These are phyloP conservation scores for Cercospora sp. DNA, from an alignment of 2,329 filamentous ascomycete species.

Conservation along the genomic window DNA sequence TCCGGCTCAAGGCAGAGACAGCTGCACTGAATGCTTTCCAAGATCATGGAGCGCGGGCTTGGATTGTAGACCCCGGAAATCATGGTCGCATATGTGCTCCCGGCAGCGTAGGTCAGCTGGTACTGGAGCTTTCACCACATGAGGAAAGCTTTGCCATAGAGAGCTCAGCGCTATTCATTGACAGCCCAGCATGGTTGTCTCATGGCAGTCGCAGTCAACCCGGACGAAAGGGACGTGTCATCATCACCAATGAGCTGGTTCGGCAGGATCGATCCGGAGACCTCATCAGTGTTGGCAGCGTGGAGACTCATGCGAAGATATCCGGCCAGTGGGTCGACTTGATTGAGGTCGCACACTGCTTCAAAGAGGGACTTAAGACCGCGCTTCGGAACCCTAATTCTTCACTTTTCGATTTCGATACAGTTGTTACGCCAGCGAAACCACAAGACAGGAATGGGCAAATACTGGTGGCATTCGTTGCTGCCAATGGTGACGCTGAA, in stretches of 20 bases:
- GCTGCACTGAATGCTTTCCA: neutral
- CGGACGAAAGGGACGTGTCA: neutral
- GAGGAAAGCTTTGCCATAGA: neutral
- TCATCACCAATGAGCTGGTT: neutral
- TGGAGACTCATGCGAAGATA: neutral
- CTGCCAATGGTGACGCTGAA: neutral
- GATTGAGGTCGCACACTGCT: neutral
- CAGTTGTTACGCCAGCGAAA: neutral
- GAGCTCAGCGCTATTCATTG: neutral
- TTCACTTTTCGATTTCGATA: neutral
- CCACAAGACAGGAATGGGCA: neutral
- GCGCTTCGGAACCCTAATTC: neutral
- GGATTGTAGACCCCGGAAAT: neutral
- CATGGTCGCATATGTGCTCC: neutral
- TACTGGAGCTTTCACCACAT: neutral
- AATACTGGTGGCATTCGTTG: neutral
- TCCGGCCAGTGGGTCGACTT: neutral
- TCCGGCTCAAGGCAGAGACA: neutral
- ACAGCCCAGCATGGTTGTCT: neutral
- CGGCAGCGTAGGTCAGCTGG: neutral
- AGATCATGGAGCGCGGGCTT: neutral
- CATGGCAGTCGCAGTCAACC: neutral
- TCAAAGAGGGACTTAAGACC: neutral
- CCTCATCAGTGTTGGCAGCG: neutral
- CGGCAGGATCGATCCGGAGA: neutral